These are phyloP conservation scores for Cryptosporidium baileyi DNA, from an alignment of 169 alveolate species.

Conservation along the genomic window DNA sequence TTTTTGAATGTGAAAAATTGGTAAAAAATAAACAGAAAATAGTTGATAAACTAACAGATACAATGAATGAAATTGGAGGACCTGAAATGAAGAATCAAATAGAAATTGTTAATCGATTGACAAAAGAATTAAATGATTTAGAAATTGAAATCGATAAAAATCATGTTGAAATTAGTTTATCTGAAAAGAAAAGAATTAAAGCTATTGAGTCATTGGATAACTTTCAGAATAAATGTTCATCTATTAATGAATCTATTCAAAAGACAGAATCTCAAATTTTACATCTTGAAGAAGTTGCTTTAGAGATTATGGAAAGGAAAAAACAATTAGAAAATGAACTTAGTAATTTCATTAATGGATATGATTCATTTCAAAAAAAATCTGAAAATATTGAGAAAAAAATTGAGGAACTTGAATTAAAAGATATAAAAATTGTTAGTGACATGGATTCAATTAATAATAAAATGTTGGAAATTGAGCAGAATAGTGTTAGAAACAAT, in stretches of 20 bases:
- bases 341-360: neutral
- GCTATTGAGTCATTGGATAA: conserved; percentile 26
- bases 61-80: conserved; percentile 61
- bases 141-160: conserved; percentile 6
- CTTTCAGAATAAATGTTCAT: neutral
- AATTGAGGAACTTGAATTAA: conserved; percentile 71
- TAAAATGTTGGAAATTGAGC: conserved; percentile 51
- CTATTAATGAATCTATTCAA: conserved; percentile 1
- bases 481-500: neutral
- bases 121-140: neutral
- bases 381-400: conserved; percentile 70
- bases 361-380: conserved; percentile 48
- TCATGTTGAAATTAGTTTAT: conserved; percentile 47
- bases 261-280: conserved; percentile 6
- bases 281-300: conserved; percentile 67
- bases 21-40: conserved; percentile 1
- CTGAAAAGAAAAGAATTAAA: conserved; percentile 53
- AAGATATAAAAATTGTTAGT: neutral
- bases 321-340: conserved; percentile 49
- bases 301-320: conserved; percentile 51
- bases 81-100: conserved; percentile 30
- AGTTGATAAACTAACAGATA: conserved; percentile 14
- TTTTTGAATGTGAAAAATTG: neutral
- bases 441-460: neutral
- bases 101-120: conserved; percentile 15